phyloP scores from a whole-genome alignment of 1,139 yeast species.

The Groenewaldozyma auringiensis region DNA sequence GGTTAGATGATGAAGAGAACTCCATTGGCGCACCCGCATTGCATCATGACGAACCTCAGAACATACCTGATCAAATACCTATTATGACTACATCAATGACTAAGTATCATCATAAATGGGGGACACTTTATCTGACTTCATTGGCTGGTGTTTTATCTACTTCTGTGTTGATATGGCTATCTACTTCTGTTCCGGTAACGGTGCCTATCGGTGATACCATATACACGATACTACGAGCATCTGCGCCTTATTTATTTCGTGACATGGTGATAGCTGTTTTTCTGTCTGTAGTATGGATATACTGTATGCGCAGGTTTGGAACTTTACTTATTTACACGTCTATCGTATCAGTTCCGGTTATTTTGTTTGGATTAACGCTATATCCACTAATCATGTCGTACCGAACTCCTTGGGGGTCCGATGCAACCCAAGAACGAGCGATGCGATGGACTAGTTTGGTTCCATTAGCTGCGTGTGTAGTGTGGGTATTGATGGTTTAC shows the following conservation, averaged over 20 bases:
- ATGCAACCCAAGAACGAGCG: conserved; percentile 31
- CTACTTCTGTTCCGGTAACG: conserved; percentile 22
- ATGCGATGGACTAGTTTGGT: conserved; percentile 33
- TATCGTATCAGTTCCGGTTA: conserved; percentile 31
- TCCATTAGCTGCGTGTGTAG: conserved; percentile 27
- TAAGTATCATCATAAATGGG: conserved; percentile 28
- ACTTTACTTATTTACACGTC: conserved; percentile 29
- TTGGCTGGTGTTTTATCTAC: conserved; percentile 31
- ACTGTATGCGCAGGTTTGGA: conserved; percentile 27
- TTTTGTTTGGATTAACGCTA: conserved; percentile 24
- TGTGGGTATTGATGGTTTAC: conserved; percentile 31
- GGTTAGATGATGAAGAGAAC: not conserved
- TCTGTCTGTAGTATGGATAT: conserved; percentile 32
- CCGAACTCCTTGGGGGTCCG: conserved; percentile 29
- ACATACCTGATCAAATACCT: conserved; percentile 3
- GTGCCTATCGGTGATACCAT: conserved; percentile 31
- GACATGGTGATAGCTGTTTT: conserved; percentile 27
- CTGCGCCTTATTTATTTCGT: conserved; percentile 24
- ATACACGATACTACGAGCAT: conserved; percentile 27
- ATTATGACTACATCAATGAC: conserved; percentile 14
- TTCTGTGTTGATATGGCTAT: conserved; percentile 29
- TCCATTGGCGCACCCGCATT: not conserved
- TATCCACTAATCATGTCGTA: conserved; percentile 32
- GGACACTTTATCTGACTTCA: conserved; percentile 24
- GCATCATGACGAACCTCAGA: not conserved